Conservation (phyloP, 805 yeast genomes). For the Saccharomycopsis capsularis region DNA sequence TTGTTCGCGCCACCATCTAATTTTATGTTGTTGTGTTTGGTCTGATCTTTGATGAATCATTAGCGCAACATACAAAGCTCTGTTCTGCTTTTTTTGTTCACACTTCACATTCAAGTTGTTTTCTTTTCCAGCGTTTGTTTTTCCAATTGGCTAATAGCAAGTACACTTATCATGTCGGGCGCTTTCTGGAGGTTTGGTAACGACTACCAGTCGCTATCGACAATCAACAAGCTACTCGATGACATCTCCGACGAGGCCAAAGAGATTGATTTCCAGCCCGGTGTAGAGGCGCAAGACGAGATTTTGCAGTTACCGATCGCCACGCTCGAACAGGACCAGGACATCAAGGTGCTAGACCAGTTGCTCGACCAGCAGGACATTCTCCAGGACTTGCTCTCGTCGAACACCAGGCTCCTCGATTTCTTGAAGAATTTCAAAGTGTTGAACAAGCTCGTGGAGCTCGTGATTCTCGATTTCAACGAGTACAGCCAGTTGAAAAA, state of each 20-base stretch:
- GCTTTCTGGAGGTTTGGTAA: slow-evolving; percentile 59
- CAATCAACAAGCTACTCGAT: slow-evolving; percentile 42
- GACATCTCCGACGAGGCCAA: slow-evolving; percentile 25
- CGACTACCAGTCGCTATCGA: slow-evolving; percentile 48
- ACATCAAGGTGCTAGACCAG: slow-evolving; percentile 38
- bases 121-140: too few species aligned
- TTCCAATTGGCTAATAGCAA: too few species aligned
- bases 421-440: slow-evolving; percentile 74
- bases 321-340: slow-evolving; percentile 22
- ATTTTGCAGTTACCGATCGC: slow-evolving; percentile 30
- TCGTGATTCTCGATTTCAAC: slow-evolving; percentile 43
- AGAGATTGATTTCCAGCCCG: slow-evolving; percentile 30
- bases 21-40: too few species aligned
- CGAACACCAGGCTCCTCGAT: slow-evolving; percentile 70
- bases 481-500: slow-evolving; percentile 25
- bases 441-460: slow-evolving; percentile 54
- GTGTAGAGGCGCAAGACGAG: slow-evolving; percentile 34
- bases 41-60: too few species aligned
- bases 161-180: too few species aligned
- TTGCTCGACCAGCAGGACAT: slow-evolving; percentile 70
- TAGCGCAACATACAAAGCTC: too few species aligned
- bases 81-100: too few species aligned
- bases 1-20: too few species aligned
- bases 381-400: slow-evolving; percentile 62
- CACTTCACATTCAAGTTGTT: too few species aligned